Base-by-base conservation (phyloP, 78 protist species). In the Capsaspora owczarzaki region DNA sequence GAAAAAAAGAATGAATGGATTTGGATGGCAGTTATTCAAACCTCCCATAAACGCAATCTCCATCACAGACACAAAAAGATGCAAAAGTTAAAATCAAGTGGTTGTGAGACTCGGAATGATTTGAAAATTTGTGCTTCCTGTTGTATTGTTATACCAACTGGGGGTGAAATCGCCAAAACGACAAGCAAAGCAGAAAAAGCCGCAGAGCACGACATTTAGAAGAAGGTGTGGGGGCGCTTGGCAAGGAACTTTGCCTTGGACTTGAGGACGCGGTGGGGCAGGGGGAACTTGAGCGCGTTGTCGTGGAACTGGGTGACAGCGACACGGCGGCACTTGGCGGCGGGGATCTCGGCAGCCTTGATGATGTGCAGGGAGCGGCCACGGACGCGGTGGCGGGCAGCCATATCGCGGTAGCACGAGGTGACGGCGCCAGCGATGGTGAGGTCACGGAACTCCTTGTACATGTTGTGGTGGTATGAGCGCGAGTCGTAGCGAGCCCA, bases 391-490 rank as follows among this genome's bases (percentile, higher is more conserved):
- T 96, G 97, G 85, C 97, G 95, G 66, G 94, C 88, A 43, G 99
- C 99, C 93, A 98, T 87, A 38, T 97, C 99, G 61, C 78, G 81
- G 94, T 84, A 89, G 87, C 80, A 42, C 63, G 89, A 91, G 51
- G 86, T 76, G 46, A 95, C 86, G 79, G 98, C 98, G 44, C 89
- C 92, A 82, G 79, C 27, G 71, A 90, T 77, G 63, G 95, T 71
- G 63, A 60, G 20, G 61, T 87, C 98, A 37, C 99, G 87, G 95
- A 83, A 95, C 87, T 96, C 98, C 86, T 93, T 94, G 96, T 91
- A 92, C 95, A 95, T 93, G 95, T 98, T 98, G 91, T 93, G 97
- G 33, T 94, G 92, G 80, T 98, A 98, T 25, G 90, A 76, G 37
- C 99, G 89, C 35, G 96, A 90, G 90, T 93, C 88, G 93, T 96